phyloP scores from a whole-genome alignment of 345 rosid species.

The Ceriops zippeliana region DNA sequence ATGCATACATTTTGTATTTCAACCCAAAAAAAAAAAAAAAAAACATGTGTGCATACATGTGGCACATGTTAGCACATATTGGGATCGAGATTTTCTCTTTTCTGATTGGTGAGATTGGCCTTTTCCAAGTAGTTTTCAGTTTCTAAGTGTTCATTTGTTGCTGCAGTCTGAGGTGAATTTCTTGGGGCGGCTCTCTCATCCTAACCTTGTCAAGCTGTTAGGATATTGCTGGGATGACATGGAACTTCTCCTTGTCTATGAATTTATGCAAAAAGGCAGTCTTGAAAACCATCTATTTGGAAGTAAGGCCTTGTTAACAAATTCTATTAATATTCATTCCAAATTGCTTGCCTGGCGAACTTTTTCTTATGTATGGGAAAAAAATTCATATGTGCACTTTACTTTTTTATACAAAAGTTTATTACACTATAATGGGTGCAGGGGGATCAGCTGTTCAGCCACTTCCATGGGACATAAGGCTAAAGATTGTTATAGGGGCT shows the following conservation, averaged over 20 bases:
- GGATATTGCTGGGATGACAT: constrained; percentile 82
- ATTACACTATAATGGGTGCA: constrained; percentile 22
- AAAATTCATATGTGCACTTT: neutral
- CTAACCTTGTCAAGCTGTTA: constrained; percentile 72
- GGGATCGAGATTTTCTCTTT: neutral
- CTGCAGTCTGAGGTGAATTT: constrained; percentile 77
- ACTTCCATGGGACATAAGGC: constrained; percentile 66
- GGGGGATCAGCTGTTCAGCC: constrained; percentile 83
- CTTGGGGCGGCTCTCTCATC: constrained; percentile 84
- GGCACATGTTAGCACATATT: neutral
- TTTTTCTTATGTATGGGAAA: too few species aligned
- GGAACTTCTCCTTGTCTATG: constrained; percentile 82
- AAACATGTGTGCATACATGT: too few species aligned
- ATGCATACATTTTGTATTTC: neutral
- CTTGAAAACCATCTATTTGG: constrained; percentile 90
- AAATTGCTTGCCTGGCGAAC: too few species aligned
- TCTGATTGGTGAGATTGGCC: neutral
- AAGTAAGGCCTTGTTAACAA: constrained; percentile 36
- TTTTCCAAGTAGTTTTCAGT: neutral
- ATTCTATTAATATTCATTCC: too few species aligned
- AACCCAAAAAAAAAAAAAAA: too few species aligned
- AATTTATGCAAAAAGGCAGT: constrained; percentile 94
- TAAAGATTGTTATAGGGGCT: constrained; percentile 79
- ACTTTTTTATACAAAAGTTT: neutral
- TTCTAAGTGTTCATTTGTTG: constrained; percentile 13